Evolutionary conservation across 2,329 filamentous ascomycete genomes (phyloP), one percentile per base, ranked within the genome.

Genomic region (Ophiocordyceps sinensis): DNA sequence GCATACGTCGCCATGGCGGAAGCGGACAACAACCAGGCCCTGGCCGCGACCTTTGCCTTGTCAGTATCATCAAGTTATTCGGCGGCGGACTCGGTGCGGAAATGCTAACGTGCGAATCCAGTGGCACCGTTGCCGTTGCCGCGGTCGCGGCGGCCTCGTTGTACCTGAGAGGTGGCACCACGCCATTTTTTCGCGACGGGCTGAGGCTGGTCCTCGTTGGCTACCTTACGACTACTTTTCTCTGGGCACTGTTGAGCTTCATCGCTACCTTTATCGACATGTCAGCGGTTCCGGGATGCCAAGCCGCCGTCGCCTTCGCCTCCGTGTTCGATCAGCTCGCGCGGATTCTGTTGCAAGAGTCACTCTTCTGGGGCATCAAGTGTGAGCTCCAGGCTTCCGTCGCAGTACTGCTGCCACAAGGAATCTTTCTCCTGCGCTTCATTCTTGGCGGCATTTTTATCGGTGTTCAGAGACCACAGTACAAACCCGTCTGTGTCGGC

Each of bases 161-260:
- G 49, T 58, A 64, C 45, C 61, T 65, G 45, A 68, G 60, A 52
- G 65, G 66, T 48, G 62, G 71, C 62, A 62, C 65, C 53, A 63
- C 63, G 44, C 57, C 66, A 34, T 56, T 73, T 44, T 64, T 72
- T 53, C 65, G 68, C 57, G 70, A 76, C 60, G 69, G 71, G 61
- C 66, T 68, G 71, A 76, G 73, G 73, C 73, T 77, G 72, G 72
- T 67, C 71, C 73, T 77, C 71, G 59, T 68, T 52, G 56, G 62
- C 48, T 76, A 75, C 54, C 64, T 76, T 51, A 45, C 65, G 23
- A 62, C 65, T 43, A 62, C 70, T 28, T 64, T 65, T 47, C 59
- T 73, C 38, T 78, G 74, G 74, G 71, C 71, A 37, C 57, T 70
- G 34, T 53, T 64, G 45, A 66, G 65, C 43, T 77, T 77, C 46